Base-by-base conservation (phyloP, 139 green algal genomes). In the Coelastrella sp. region DNA sequence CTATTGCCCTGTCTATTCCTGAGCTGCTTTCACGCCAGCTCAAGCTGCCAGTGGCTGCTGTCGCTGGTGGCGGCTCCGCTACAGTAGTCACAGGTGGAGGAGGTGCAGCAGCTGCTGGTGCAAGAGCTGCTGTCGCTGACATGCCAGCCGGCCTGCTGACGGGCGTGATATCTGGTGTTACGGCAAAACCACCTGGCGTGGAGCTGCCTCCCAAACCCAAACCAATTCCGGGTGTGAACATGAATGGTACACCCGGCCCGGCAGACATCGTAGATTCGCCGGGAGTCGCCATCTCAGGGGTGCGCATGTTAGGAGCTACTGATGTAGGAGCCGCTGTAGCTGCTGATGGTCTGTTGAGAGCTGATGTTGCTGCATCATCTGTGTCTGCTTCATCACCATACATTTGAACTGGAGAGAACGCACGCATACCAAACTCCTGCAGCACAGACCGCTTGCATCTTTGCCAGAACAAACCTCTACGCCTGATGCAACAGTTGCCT, bases 181-280 rank as follows among this genome's bases (percentile, higher is more conserved):
- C 71, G 20, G 7, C 56, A 73, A 7, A 11, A 76, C 66, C 59
- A 61, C 64, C 19, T 16, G 82, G 58, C 32, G 82, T 77, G 13
- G 23, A 47, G 65, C 56, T 19, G 32, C 82, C 23, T 14, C 7
- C 13, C n/a, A 77, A n/a, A n/a, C 71, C 71, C 32, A 73, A 73
- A 32, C 84, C 84, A n/a, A 89, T 68, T 22, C 84, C 84, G 13
- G 84, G 84, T 4, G 73, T 89, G 84, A 81, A 89, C 84, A 89
- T 89, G 71, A 82, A 73, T 17, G 84, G 66, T 8, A 56, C 84
- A 23, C 20, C 20, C 19, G 16, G 16, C n/a, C 61, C 61, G 10
- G 64, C 64, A 64, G 82, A 77, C 13, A 61, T 23, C 14, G 7
- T 5, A 71, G 82, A 87, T 5, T 77, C 65, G 71, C n/a, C 19